Base-by-base conservation (phyloP, 2,329 filamentous ascomycete genomes). In the Talaromyces rugulosus region DNA sequence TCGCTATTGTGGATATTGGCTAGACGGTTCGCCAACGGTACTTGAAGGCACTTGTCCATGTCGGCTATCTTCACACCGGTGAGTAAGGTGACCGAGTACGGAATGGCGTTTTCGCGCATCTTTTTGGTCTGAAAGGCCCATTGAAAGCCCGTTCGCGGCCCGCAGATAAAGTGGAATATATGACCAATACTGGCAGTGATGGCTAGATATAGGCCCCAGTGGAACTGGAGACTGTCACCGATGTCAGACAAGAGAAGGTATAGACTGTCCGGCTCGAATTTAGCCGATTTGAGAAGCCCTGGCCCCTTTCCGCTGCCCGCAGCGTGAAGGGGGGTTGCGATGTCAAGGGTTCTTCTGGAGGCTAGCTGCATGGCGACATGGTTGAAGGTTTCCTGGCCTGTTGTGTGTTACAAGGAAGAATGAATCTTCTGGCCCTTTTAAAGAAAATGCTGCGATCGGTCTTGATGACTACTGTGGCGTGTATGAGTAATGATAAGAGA, bases 181-280 rank as follows among this genome's bases (percentile, higher is more conserved):
- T 40, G 62, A 2, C 67, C 70, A 8, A 50, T 53, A 5, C 27
- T 56, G 3, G 50, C 7, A 14, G 53, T 59, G 14, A 34, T 64
- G 11, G 67, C 63, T 14, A 71, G 65, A 44, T 68, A 71, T 4
- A 72, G 44, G 18, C 63, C 62, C 69, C 68, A 72, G 51, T 70
- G 65, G 36, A 71, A 70, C 6, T 23, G 18, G 18, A 42, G 28
- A 51, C 34, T 65, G 62, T 66, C 53, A 12, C 65, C 64, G 16
- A 63, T 59, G 14, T 67, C 67, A 12, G 65, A 66, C 28, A 70
- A 59, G 27, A 68, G 61, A 42, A 72, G 54, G 53, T 72, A 72
- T 2, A 70, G 18, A 5, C 44, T 28, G 3, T 18, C 44, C 27
- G 50, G 50, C 50, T 53, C 50, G 50, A 53, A 53, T 4, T 53